These are phyloP conservation scores for Aegilops umbellulata DNA, from an alignment of 176 grass and related monocot species.

Conservation along the genomic window DNA sequence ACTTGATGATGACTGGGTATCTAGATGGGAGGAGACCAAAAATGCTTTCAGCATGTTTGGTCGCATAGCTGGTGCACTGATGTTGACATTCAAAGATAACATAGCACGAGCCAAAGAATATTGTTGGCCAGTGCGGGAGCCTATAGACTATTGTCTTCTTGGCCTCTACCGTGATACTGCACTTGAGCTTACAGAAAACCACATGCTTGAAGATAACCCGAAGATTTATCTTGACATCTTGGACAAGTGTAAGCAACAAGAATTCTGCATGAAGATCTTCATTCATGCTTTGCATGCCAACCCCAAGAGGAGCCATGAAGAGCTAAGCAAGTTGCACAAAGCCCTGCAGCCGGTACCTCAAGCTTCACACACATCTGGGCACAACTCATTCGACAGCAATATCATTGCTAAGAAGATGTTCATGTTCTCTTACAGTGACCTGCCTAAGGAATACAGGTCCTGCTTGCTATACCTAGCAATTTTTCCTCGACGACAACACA, in stretches of 20 bases:
- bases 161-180: background rate
- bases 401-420: background rate
- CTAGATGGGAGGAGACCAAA: background rate
- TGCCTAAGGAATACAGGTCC: background rate
- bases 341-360: background rate
- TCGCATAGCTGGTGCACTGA: background rate
- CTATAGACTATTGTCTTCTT: background rate
- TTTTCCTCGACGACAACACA: background rate
- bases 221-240: background rate
- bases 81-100: background rate
- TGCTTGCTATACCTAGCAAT: slow-evolving; percentile 17
- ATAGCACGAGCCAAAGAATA: background rate
- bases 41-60: background rate
- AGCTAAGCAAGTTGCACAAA: background rate
- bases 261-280: background rate
- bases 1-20: background rate
- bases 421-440: background rate
- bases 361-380: too few relatives aligned
- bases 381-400: background rate
- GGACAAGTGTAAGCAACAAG: background rate
- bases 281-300: background rate
- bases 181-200: background rate
- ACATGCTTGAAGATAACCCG: background rate
- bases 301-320: background rate
- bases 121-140: background rate